Evolutionary conservation across 2,329 filamentous ascomycete genomes (phyloP).

Genomic region (Aspergillus ustus): DNA sequence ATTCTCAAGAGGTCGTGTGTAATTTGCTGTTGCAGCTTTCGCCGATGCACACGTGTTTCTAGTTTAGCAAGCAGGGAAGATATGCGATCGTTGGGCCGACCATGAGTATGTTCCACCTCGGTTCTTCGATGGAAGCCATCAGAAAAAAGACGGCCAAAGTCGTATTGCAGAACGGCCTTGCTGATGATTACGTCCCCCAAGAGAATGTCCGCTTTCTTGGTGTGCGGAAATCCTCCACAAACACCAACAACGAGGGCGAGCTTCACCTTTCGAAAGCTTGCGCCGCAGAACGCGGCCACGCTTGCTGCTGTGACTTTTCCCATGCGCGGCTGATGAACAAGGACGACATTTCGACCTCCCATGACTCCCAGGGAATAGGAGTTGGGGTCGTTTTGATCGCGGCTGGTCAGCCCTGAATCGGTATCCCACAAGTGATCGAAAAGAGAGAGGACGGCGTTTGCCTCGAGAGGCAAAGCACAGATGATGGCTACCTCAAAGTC

Average conservation of each 20-base stretch:
- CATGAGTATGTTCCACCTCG: not conserved
- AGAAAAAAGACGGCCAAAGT: conserved; percentile 4
- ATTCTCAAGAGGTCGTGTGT: not conserved
- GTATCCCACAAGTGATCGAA: not conserved
- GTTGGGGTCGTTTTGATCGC: not conserved
- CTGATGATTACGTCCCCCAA: conserved; percentile 7
- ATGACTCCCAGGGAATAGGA: not conserved
- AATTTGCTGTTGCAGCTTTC: not conserved
- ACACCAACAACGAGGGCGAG: conserved; percentile 1
- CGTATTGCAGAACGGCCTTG: not conserved
- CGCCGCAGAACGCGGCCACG: not conserved
- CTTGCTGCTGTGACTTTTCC: not conserved
- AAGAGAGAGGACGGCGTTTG: not conserved
- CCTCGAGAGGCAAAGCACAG: not conserved
- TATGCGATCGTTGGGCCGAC: not conserved
- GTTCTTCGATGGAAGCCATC: not conserved
- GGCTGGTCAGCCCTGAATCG: no score
- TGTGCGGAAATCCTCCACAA: not conserved
- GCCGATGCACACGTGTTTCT: not conserved
- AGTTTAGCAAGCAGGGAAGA: not conserved
- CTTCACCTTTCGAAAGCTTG: not conserved
- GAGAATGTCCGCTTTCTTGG: not conserved
- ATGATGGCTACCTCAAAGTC: conserved; percentile 2
- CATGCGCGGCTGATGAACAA: not conserved
- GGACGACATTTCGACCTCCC: not conserved